These are phyloP conservation scores for Oidiodendron maius DNA, from an alignment of 495 filamentous ascomycete genomes.

Conservation along the genomic window DNA sequence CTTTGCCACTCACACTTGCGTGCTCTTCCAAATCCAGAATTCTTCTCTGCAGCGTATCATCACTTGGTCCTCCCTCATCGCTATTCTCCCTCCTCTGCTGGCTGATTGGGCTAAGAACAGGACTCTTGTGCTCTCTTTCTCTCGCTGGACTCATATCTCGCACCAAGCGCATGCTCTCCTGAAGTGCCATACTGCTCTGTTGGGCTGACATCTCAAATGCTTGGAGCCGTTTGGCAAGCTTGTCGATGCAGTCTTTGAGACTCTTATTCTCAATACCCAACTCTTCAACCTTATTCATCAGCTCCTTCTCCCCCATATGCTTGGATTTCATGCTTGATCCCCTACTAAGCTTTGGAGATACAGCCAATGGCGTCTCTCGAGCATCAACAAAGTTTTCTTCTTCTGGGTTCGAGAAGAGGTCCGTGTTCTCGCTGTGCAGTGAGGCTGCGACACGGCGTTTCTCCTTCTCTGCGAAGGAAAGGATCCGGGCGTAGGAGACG, in stretches of 20 bases:
- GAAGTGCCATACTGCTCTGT: constrained; percentile 70
- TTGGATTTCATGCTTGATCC: constrained; percentile 19
- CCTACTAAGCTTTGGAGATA: constrained; percentile 25
- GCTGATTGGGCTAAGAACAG: constrained; percentile 19
- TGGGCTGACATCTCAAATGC: constrained; percentile 85
- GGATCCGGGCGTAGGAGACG: constrained; percentile 80
- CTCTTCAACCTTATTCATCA: constrained; percentile 68
- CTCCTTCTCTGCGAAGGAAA: constrained; percentile 65
- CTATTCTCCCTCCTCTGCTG: constrained; percentile 5
- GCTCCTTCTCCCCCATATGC: constrained; percentile 27
- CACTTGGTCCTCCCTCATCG: constrained; percentile 9
- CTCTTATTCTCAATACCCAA: constrained; percentile 74
- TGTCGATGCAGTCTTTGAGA: constrained; percentile 68
- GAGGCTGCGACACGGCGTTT: constrained; percentile 42
- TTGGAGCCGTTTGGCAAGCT: constrained; percentile 68
- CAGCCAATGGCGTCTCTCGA: constrained; percentile 48
- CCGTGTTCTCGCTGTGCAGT: constrained; percentile 25
- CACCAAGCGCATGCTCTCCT: constrained; percentile 70
- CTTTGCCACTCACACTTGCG: constrained; percentile 38
- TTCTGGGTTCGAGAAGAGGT: constrained; percentile 32
- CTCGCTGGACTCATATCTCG: constrained; percentile 32
- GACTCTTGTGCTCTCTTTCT: constrained; percentile 13
- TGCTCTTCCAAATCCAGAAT: constrained; percentile 51
- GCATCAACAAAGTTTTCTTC: constrained; percentile 87
- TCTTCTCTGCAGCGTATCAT: constrained; percentile 19